phyloP scores from a whole-genome alignment of 176 grass and related monocot species.

The Aegilops sharonensis region DNA sequence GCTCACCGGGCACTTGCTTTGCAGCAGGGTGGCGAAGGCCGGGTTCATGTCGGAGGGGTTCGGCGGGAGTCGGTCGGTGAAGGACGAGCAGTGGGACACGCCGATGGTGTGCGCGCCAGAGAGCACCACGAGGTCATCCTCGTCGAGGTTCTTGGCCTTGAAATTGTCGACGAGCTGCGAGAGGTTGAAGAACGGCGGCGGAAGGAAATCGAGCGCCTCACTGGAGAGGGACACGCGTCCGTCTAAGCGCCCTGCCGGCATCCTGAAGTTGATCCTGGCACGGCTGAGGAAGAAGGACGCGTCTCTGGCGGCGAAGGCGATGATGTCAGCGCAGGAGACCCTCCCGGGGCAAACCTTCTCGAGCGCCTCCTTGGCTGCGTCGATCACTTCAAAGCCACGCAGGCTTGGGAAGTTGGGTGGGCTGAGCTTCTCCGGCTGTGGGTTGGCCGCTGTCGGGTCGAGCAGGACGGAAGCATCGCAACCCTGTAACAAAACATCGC shows the following conservation, averaged over 20 bases:
- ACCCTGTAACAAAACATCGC: constrained; percentile 24
- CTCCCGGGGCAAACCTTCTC: constrained; percentile 26
- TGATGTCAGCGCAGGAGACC: constrained; percentile 56
- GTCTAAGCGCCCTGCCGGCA: constrained; percentile 39
- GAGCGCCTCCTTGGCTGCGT: constrained; percentile 38
- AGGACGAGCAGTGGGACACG: constrained; percentile 56
- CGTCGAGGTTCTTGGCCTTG: constrained; percentile 21
- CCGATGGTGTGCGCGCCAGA: constrained; percentile 60
- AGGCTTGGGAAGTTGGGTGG: constrained; percentile 47
- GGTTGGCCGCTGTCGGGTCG: constrained; percentile 12
- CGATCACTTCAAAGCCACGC: constrained; percentile 63
- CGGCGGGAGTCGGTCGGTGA: constrained; percentile 24
- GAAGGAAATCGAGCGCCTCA: constrained; percentile 31
- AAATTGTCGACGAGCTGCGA: constrained; percentile 30
- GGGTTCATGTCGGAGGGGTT: constrained; percentile 34
- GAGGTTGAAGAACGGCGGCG: constrained; percentile 3
- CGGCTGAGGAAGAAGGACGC: constrained; percentile 38
- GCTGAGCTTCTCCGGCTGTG: constrained; percentile 42
- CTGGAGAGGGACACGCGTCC: constrained; percentile 30
- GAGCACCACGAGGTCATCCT: constrained; percentile 48
- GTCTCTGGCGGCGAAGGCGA: constrained; percentile 57
- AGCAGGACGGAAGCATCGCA: constrained; percentile 73
- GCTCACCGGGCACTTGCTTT: constrained; percentile 9
- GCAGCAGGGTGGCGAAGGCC: not conserved
- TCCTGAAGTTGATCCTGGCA: not conserved